Conservation (phyloP, 2,329 filamentous ascomycete genomes). For the Volutella citrinella region DNA sequence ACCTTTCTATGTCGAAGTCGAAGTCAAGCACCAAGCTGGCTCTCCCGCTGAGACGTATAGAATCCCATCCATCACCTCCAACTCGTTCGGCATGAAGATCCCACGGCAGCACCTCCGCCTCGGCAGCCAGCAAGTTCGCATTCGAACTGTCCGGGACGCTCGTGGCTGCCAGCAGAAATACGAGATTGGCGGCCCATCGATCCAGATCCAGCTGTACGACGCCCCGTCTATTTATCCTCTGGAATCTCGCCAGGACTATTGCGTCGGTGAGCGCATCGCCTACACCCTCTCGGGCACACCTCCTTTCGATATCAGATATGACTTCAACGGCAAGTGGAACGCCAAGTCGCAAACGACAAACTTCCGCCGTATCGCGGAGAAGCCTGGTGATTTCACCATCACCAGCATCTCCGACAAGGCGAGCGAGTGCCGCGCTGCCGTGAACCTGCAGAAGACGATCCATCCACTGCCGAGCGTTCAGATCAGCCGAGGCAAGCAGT, state of each 20-base stretch:
- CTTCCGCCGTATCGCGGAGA: conserved; percentile 91
- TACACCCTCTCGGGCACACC: conserved; percentile 88
- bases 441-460: conserved; percentile 77
- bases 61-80: conserved; percentile 74
- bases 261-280: conserved; percentile 89
- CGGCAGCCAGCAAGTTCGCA: conserved; percentile 84
- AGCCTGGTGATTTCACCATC: conserved; percentile 83
- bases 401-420: conserved; percentile 84
- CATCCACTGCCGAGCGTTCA: conserved; percentile 90
- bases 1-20: conserved; percentile 87
- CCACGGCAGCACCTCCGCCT: conserved; percentile 81
- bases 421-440: conserved; percentile 79
- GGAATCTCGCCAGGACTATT: conserved; percentile 83
- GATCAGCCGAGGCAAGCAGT: conserved; percentile 79
- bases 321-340: conserved; percentile 78
- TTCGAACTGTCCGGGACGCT: conserved; percentile 85
- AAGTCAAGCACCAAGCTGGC: conserved; percentile 86
- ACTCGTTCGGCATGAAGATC: conserved; percentile 75
- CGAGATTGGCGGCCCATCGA: conserved; percentile 67
- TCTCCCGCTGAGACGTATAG: conserved; percentile 76
- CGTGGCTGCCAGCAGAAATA: conserved; percentile 81
- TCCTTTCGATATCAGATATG: conserved; percentile 91
- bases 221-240: conserved; percentile 87
- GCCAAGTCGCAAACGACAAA: conserved; percentile 76
- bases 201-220: conserved; percentile 90